phyloP scores from a whole-genome alignment of 805 yeast species.

The Suhomyces xylopsoci region DNA sequence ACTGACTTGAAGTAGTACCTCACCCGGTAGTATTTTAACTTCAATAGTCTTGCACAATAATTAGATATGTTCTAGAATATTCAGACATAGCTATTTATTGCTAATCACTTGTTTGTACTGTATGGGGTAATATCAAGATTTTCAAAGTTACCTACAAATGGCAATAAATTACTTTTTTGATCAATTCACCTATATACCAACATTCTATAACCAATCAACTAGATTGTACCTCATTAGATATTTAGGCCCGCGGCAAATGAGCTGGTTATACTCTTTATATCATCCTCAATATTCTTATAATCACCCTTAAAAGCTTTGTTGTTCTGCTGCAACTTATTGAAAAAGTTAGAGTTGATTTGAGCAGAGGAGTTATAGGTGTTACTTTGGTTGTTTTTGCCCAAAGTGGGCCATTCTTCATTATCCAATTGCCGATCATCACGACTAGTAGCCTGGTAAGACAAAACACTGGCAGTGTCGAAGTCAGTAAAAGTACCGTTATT shows the following conservation, averaged over 20 bases:
- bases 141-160: neutral
- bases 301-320: slow-evolving; percentile 12
- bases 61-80: too few relatives aligned
- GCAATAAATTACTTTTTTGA: neutral
- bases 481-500: slow-evolving; percentile 13
- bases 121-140: neutral
- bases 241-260: slow-evolving; percentile 37
- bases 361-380: slow-evolving; percentile 8
- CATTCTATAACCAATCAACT: neutral
- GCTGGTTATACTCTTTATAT: slow-evolving; percentile 35
- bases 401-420: slow-evolving; percentile 26
- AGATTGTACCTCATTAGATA: slow-evolving; percentile 6
- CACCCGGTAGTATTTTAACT: too few relatives aligned
- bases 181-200: neutral
- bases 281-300: slow-evolving; percentile 24
- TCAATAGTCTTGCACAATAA: neutral
- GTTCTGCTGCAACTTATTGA: slow-evolving; percentile 25
- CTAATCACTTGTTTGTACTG: neutral
- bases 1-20: too few relatives aligned
- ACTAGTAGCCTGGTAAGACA: slow-evolving; percentile 15
- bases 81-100: neutral
- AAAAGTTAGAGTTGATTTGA: slow-evolving; percentile 30
- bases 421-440: neutral
- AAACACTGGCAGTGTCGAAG: slow-evolving; percentile 26
- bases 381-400: slow-evolving; percentile 12